phyloP scores from a whole-genome alignment of 1,284 basidiomycete genomes.

The Pascua sp. region DNA sequence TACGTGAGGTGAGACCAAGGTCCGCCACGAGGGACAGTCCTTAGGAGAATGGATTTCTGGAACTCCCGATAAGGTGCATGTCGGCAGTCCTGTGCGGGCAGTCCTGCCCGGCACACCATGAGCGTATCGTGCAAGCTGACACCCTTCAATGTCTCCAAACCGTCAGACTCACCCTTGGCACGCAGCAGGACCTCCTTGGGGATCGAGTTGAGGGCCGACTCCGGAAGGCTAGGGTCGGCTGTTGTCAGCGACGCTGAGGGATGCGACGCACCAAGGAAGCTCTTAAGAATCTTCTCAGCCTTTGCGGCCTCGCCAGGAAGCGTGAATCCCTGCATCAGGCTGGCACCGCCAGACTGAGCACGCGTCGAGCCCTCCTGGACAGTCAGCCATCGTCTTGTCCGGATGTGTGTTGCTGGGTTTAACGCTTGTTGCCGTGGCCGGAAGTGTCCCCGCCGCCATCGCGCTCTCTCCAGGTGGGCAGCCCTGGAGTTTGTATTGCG shows the following conservation, averaged over 20 bases:
- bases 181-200: conserved; percentile 88
- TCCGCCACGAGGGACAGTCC: too few relatives aligned
- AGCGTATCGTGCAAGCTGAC: too few relatives aligned
- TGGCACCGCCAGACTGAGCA: conserved; percentile 39
- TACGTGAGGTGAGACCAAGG: not conserved
- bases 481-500: not conserved
- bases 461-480: not conserved
- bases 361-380: conserved; percentile 34
- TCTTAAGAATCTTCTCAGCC: conserved; percentile 82
- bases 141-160: too few relatives aligned
- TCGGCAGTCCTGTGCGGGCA: too few relatives aligned
- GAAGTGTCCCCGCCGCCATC: not conserved
- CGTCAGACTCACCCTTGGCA: conserved; percentile 65
- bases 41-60: too few relatives aligned
- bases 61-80: too few relatives aligned
- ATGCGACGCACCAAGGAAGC: conserved; percentile 72
- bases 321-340: conserved; percentile 76
- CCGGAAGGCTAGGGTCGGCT: conserved; percentile 85
- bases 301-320: conserved; percentile 85
- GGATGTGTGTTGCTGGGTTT: not conserved
- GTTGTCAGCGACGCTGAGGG: conserved; percentile 5
- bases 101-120: too few relatives aligned
- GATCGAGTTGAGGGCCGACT: conserved; percentile 89
- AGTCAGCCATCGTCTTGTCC: not conserved
- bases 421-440: too few relatives aligned